Base-by-base conservation (phyloP, 805 yeast genomes). In the Metschnikowia aberdeeniae region DNA sequence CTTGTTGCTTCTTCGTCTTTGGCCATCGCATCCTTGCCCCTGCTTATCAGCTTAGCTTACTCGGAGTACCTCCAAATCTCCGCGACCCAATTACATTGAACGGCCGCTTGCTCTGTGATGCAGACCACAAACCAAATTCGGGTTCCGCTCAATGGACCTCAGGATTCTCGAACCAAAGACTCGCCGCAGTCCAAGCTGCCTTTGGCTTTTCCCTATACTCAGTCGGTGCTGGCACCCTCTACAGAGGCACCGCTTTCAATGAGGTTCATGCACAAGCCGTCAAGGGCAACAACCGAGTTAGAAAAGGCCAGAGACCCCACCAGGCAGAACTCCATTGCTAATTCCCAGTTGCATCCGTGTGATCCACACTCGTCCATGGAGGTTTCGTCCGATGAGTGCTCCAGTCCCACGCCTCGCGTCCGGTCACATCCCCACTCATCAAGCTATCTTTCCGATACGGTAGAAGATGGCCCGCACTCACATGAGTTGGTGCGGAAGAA, bases 401-500 rank as follows among this genome's bases (percentile, higher is more conserved):
- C 42, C 9, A 39, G 36, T 14, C 30, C 42, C 13, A 24, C 29
- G 10, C 42, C 42, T 10, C 27, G 40, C 34, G 20, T 9, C 12
- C 17, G 11, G n/a, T 6, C 24, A 36, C 24, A 36, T 11, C 9
- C 19, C 8, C n/a, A 7, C 22, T 13, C 40, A 4, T 19, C 13
- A 6, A 9, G 6, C 30, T 17, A 19, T 12, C 11, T 9, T 19
- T 20, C 27, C 27, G 19, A n/a, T 9, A 28, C 14, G 27, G 32
- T 10, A 13, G 20, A 24, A 6, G 34, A 30, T 5, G 22, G 27
- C 8, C 27, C 40, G 12, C 19, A 6, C 5, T 24, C 27, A 4
- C 40, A 37, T 30, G 9, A 11, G 4, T 64, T 86, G 43, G 77
- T 88, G 3, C 80, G 95, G 40, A 90, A 89, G 62, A 89, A 89